Percentiles rank a stretch among this genome's conserved stretches.
Conservation (phyloP, 2,329 filamentous ascomycete species). For the Pseudogymnoascus sp. region DNA sequence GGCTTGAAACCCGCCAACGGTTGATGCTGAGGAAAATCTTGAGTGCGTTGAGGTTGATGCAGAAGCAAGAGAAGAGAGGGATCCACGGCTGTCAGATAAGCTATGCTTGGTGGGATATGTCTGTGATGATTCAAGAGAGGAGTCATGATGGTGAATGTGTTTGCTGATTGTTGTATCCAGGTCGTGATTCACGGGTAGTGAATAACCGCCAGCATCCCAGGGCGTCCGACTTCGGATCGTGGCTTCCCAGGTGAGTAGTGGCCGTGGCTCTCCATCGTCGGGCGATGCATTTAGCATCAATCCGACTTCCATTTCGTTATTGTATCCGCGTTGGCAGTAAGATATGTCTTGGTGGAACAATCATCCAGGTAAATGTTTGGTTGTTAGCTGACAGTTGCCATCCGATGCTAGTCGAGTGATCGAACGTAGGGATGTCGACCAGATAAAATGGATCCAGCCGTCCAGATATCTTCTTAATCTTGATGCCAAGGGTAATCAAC, state of each 20-base stretch:
- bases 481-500: neutral
- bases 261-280: conserved; percentile 21
- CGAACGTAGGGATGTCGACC: neutral
- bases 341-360: neutral
- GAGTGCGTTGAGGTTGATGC: conserved; percentile 26
- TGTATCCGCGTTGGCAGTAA: neutral
- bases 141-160: neutral
- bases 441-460: neutral
- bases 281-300: conserved; percentile 26
- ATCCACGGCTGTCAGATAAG: conserved; percentile 27
- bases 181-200: conserved; percentile 25
- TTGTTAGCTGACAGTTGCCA: neutral
- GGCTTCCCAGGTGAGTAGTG: conserved; percentile 12
- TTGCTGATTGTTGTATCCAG: conserved; percentile 10
- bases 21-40: conserved; percentile 27
- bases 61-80: conserved; percentile 27
- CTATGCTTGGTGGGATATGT: conserved; percentile 20
- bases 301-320: conserved; percentile 26
- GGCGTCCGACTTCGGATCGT: conserved; percentile 25
- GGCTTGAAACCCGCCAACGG: conserved; percentile 18
- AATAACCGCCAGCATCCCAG: conserved; percentile 30
- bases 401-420: neutral
- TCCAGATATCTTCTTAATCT: neutral
- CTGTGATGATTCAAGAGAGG: conserved; percentile 12
- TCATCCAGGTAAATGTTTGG: neutral